A percentile compares a stretch with the other conserved stretches of the same genome.
Evolutionary conservation across 1,284 basidiomycete genomes (phyloP).

Genomic region (Vanrija humicola): DNA sequence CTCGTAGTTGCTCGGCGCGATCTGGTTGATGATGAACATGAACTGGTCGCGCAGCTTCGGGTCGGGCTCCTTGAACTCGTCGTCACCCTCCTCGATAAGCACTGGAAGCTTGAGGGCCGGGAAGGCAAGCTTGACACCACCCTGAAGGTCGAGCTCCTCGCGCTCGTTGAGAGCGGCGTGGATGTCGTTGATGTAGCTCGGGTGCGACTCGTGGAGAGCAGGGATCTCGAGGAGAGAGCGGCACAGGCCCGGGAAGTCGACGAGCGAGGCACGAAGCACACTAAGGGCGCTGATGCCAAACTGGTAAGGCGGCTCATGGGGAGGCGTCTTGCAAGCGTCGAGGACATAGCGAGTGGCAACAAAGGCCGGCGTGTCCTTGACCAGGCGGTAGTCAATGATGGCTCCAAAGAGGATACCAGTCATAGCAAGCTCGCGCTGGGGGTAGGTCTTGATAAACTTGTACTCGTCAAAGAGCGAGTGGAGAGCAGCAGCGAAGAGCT

Average conservation of each 20-base stretch:
- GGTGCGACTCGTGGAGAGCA: slow-evolving; percentile 78
- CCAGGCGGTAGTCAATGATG: slow-evolving; percentile 87
- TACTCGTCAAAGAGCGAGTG: slow-evolving; percentile 99
- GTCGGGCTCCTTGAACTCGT: slow-evolving; percentile 63
- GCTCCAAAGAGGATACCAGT: slow-evolving; percentile 96
- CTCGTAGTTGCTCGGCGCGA: slow-evolving; percentile 91
- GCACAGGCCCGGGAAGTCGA: slow-evolving; percentile 92
- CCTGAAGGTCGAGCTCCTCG: slow-evolving; percentile 49
- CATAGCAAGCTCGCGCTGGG: slow-evolving; percentile 88
- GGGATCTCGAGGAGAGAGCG: slow-evolving; percentile 83
- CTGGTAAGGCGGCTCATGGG: slow-evolving; percentile 83
- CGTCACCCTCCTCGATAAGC: slow-evolving; percentile 53
- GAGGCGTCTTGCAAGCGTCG: slow-evolving; percentile 83
- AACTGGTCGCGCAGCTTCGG: slow-evolving; percentile 91
- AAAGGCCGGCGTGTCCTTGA: slow-evolving; percentile 91
- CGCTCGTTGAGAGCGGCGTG: slow-evolving; percentile 61
- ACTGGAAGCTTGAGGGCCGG: slow-evolving; percentile 50
- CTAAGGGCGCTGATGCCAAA: slow-evolving; percentile 90
- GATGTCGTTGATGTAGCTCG: slow-evolving; percentile 74
- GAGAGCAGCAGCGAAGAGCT: slow-evolving; percentile 97
- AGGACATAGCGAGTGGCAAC: slow-evolving; percentile 97
- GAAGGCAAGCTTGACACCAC: slow-evolving; percentile 50
- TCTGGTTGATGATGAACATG: slow-evolving; percentile 96
- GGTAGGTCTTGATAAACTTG: slow-evolving; percentile 98
- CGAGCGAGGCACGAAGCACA: slow-evolving; percentile 79